A percentile compares a stretch with the other conserved stretches of the same genome.
Evolutionary conservation across 495 filamentous ascomycete species (phyloP).

Genomic region (Xeromyces bisporus): DNA sequence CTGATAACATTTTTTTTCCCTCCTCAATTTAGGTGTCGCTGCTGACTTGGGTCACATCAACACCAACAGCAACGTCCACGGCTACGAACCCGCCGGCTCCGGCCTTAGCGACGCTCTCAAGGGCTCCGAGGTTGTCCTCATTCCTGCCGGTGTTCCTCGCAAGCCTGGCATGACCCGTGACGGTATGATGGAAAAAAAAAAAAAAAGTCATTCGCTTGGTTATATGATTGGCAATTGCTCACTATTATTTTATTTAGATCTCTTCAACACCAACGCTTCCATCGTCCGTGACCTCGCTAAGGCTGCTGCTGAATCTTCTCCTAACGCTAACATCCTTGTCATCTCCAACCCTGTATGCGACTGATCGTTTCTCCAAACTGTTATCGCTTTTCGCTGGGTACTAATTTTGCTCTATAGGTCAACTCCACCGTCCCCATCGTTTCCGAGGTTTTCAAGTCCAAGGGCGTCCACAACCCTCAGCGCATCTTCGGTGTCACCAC

Average conservation of each 20-base stretch:
- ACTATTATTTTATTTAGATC: too few species aligned
- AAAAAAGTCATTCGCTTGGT: too few species aligned
- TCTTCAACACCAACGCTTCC: conserved; percentile 99
- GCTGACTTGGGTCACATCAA: conserved; percentile 97
- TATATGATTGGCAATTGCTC: too few species aligned
- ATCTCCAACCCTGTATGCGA: conserved; percentile 79
- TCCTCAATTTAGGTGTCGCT: conserved; percentile 56
- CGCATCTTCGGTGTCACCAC: conserved; percentile 98
- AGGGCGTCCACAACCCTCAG: conserved; percentile 94
- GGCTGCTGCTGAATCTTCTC: conserved; percentile 73
- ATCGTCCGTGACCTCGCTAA: conserved; percentile 98
- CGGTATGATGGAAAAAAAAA: conserved; percentile 35
- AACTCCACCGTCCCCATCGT: conserved; percentile 98
- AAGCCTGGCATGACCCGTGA: conserved; percentile 99
- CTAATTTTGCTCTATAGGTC: conserved; percentile 28
- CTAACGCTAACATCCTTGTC: conserved; percentile 89
- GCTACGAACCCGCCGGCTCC: conserved; percentile 60
- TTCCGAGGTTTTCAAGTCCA: conserved; percentile 88
- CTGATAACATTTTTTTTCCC: neutral
- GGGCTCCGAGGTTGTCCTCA: conserved; percentile 83
- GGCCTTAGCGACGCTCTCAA: conserved; percentile 65
- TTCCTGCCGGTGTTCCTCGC: conserved; percentile 94
- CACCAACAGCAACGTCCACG: conserved; percentile 88
- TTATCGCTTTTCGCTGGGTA: neutral
- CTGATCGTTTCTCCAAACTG: neutral